Conservation (phyloP, 169 alveolate species). For the Plasmodium inui region DNA sequence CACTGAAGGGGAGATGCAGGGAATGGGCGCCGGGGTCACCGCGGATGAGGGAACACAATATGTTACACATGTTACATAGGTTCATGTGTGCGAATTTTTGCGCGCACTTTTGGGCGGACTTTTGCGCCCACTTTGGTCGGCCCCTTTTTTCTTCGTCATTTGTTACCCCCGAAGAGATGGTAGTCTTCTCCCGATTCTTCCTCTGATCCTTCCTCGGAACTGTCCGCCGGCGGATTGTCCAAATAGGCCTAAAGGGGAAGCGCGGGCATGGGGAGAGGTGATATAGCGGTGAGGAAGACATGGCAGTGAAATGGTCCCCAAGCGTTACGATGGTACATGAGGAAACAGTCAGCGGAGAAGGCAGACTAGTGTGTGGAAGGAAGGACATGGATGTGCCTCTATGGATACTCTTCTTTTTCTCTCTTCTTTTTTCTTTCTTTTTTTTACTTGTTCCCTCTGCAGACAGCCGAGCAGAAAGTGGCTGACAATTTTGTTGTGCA, state of each 20-base stretch:
- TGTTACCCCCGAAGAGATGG: conserved; percentile 46
- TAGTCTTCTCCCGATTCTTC: conserved; percentile 19
- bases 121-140: not conserved
- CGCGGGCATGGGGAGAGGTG: not conserved
- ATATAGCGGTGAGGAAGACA: too few relatives aligned
- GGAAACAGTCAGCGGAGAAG: not conserved
- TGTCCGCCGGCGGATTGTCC: not conserved
- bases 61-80: not conserved
- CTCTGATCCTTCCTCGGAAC: not conserved
- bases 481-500: conserved; percentile 25
- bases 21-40: not conserved
- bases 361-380: not conserved
- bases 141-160: not conserved
- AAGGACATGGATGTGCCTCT: not conserved
- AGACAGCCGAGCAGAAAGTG: conserved; percentile 55
- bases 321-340: not conserved
- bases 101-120: not conserved
- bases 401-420: not conserved
- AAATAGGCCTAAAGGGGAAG: conserved; percentile 3
- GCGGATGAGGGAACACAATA: not conserved
- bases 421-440: not conserved
- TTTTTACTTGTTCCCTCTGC: conserved; percentile 32
- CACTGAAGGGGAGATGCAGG: not conserved
- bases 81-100: not conserved
- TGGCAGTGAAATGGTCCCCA: not conserved